A percentile compares a stretch with the other conserved stretches of the same genome.
Conservation (phyloP, 2,329 filamentous ascomycete species). For the Sporothrix mexicana region DNA sequence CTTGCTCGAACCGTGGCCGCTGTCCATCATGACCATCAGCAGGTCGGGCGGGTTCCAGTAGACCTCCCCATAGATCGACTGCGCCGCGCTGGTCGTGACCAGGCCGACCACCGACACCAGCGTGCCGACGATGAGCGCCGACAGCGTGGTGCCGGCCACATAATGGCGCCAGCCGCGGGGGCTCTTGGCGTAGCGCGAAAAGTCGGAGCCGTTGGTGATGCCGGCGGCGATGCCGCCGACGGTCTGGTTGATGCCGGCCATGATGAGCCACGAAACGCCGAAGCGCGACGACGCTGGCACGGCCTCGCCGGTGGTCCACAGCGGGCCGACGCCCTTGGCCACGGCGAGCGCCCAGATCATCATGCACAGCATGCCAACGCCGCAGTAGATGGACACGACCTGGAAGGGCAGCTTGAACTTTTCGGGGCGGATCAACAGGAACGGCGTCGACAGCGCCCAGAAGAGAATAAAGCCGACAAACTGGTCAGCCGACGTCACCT, state of each 20-base stretch:
- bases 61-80: conserved; percentile 45
- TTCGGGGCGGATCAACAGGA: conserved; percentile 53
- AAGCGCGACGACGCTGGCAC: conserved; percentile 11
- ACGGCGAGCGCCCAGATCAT: conserved; percentile 48
- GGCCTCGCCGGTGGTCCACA: conserved; percentile 37
- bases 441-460: conserved; percentile 44
- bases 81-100: conserved; percentile 43
- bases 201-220: conserved; percentile 54
- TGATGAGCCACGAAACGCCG: conserved; percentile 48
- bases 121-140: conserved; percentile 47
- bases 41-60: conserved; percentile 53
- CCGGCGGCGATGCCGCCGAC: conserved; percentile 54
- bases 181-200: conserved; percentile 49
- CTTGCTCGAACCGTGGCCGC: conserved; percentile 41
- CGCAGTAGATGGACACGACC: conserved; percentile 44
- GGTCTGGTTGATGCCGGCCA: conserved; percentile 49
- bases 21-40: conserved; percentile 47
- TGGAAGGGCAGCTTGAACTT: conserved; percentile 45
- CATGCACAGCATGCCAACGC: conserved; percentile 42
- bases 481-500: conserved; percentile 45
- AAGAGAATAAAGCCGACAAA: conserved; percentile 45
- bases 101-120: conserved; percentile 49
- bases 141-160: conserved; percentile 45
- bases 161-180: conserved; percentile 49
- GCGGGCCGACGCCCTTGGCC: conserved; percentile 44